A percentile compares a stretch with the other conserved stretches of the same genome.
Evolutionary conservation across 2,329 filamentous ascomycete species (phyloP).

Genomic region (Aspergillus novofumigatus): DNA sequence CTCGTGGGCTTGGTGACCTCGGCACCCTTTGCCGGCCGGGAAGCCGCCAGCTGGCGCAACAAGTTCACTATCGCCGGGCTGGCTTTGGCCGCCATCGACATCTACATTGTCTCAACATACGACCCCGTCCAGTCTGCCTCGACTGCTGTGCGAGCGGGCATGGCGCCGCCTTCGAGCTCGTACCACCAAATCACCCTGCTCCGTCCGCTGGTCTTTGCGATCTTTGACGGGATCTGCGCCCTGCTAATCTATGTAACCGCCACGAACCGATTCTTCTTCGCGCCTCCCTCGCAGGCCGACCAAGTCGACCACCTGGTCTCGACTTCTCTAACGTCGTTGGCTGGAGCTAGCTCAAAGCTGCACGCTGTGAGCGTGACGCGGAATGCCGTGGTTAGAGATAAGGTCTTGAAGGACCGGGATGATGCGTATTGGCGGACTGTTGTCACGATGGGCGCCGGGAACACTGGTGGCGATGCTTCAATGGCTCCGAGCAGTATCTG

Average conservation of each 20-base stretch:
- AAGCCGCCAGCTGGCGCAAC: slow-evolving; percentile 65
- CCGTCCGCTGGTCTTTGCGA: slow-evolving; percentile 61
- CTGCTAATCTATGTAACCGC: slow-evolving; percentile 68
- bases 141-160: slow-evolving; percentile 56
- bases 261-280: slow-evolving; percentile 73
- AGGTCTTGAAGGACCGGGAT: slow-evolving; percentile 60
- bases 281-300: slow-evolving; percentile 58
- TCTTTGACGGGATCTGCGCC: slow-evolving; percentile 61
- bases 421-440: slow-evolving; percentile 68
- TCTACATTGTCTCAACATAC: slow-evolving; percentile 63
- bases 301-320: slow-evolving; percentile 56
- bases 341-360: slow-evolving; percentile 61
- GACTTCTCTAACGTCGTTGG: slow-evolving; percentile 52
- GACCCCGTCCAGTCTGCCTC: slow-evolving; percentile 53
- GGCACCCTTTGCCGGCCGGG: slow-evolving; percentile 57
- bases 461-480: slow-evolving; percentile 68
- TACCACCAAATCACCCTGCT: slow-evolving; percentile 49
- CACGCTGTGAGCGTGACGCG: slow-evolving; percentile 69
- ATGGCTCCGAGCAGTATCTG: slow-evolving; percentile 45
- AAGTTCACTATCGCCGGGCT: slow-evolving; percentile 62
- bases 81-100: slow-evolving; percentile 58
- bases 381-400: slow-evolving; percentile 75
- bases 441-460: slow-evolving; percentile 51
- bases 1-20: slow-evolving; percentile 72
- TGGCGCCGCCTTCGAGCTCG: slow-evolving; percentile 53